phyloP scores from a whole-genome alignment of 2,329 filamentous ascomycete genomes.

The Paecilomyces sp. region DNA sequence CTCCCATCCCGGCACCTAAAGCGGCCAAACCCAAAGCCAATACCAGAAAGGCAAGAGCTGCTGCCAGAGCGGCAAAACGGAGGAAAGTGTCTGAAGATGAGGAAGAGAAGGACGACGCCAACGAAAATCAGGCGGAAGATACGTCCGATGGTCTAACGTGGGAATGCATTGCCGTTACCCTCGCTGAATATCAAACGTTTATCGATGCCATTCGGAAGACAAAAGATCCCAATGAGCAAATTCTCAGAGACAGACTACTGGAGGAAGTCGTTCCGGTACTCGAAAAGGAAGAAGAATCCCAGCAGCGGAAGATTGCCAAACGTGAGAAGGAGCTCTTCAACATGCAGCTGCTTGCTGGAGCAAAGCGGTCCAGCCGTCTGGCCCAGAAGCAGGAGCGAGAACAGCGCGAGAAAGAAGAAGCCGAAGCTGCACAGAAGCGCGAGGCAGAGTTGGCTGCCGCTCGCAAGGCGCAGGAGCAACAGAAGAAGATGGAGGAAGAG shows the following conservation, averaged over 20 bases:
- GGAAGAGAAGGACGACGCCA: constrained; percentile 26
- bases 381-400: constrained; percentile 75
- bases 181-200: constrained; percentile 69
- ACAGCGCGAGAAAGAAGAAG: constrained; percentile 62
- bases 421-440: constrained; percentile 62
- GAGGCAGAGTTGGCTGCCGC: constrained; percentile 58
- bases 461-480: constrained; percentile 50
- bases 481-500: constrained; percentile 63
- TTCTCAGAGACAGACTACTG: constrained; percentile 63
- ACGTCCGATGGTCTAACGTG: constrained; percentile 72
- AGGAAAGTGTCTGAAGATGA: constrained; percentile 49
- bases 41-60: constrained; percentile 57
- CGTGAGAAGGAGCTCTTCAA: constrained; percentile 75
- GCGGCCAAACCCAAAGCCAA: constrained; percentile 57
- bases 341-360: constrained; percentile 80
- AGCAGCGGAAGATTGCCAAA: constrained; percentile 65
- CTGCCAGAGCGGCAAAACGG: constrained; percentile 63
- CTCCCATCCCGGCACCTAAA: constrained; percentile 52
- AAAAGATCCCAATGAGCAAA: constrained; percentile 77
- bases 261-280: constrained; percentile 78
- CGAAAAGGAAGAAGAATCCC: constrained; percentile 62
- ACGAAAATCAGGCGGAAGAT: constrained; percentile 44
- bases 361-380: constrained; percentile 87
- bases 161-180: constrained; percentile 81
- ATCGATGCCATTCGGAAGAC: constrained; percentile 65